Conservation (phyloP, 2,329 filamentous ascomycete species). For the Sarocladiaceae sp. region DNA sequence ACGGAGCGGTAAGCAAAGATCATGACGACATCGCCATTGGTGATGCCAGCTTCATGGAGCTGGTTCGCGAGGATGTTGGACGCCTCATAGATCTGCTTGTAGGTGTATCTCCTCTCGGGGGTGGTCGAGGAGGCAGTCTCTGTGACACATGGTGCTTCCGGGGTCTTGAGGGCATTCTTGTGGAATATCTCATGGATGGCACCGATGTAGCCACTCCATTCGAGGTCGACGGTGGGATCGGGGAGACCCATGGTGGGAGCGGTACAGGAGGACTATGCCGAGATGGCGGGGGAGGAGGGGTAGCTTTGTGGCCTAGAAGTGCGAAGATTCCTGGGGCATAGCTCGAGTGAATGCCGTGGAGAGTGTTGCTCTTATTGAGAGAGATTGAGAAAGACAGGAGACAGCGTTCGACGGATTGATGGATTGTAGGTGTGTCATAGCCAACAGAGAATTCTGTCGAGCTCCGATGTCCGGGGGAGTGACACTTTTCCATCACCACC, state of each 20-base stretch:
- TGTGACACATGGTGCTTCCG: conserved; percentile 48
- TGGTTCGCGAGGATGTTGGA: conserved; percentile 77
- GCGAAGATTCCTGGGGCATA: no score
- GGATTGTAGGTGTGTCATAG: no score
- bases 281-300: no score
- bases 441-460: no score
- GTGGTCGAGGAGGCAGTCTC: conserved; percentile 40
- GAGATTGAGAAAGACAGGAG: no score
- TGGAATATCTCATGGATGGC: conserved; percentile 66
- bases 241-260: conserved; percentile 36
- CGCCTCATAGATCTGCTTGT: conserved; percentile 78
- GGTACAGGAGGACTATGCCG: no score
- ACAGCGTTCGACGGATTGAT: no score
- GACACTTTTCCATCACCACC: no score
- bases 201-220: conserved; percentile 60
- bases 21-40: conserved; percentile 85
- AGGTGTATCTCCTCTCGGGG: conserved; percentile 66
- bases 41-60: conserved; percentile 64
- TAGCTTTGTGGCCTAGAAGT: no score
- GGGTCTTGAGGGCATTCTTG: conserved; percentile 59
- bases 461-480: no score
- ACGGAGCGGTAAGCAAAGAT: conserved; percentile 81
- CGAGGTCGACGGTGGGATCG: conserved; percentile 60
- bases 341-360: no score
- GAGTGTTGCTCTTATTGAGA: no score